Percentiles rank a stretch among this genome's conserved stretches.
These are phyloP conservation scores for Ganoderma lingzhi DNA, from an alignment of 1,284 basidiomycete species.

Conservation along the genomic window DNA sequence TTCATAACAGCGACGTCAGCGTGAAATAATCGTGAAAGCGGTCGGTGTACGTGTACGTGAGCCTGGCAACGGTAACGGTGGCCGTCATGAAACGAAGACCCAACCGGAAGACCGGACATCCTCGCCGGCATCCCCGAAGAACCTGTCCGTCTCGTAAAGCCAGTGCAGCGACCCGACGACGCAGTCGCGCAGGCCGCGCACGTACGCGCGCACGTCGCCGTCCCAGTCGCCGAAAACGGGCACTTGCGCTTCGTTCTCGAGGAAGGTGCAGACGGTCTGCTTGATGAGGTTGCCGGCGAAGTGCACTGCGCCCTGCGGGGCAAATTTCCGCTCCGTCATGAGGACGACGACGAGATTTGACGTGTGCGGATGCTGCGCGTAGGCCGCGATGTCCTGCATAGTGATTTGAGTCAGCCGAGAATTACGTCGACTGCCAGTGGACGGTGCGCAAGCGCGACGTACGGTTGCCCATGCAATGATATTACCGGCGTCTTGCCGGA, in stretches of 20 bases:
- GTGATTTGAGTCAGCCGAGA: constrained; percentile 17
- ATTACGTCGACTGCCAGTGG: neutral
- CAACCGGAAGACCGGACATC: constrained; percentile 69
- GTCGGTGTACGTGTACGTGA: neutral
- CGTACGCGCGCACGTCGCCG: constrained; percentile 48
- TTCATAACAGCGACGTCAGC: constrained; percentile 7
- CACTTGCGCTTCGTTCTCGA: constrained; percentile 43
- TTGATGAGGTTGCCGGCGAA: constrained; percentile 51
- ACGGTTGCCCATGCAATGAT: constrained; percentile 59
- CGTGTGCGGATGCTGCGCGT: constrained; percentile 50
- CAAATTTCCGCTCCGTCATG: constrained; percentile 47
- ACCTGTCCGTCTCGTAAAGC: constrained; percentile 66
- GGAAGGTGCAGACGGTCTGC: constrained; percentile 48
- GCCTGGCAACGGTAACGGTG: constrained; percentile 4
- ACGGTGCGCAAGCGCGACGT: constrained; percentile 23
- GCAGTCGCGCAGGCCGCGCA: constrained; percentile 58
- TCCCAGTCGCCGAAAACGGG: constrained; percentile 29
- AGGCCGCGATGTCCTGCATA: constrained; percentile 58
- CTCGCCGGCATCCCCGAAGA: constrained; percentile 61
- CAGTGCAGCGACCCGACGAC: constrained; percentile 63
- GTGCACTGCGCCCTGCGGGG: constrained; percentile 57
- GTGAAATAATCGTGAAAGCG: constrained; percentile 2
- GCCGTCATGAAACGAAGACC: constrained; percentile 55
- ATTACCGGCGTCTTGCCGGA: constrained; percentile 52
- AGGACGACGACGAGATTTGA: constrained; percentile 57